Conservation (phyloP, 495 filamentous ascomycete species). For the Penicillium paradoxum region DNA sequence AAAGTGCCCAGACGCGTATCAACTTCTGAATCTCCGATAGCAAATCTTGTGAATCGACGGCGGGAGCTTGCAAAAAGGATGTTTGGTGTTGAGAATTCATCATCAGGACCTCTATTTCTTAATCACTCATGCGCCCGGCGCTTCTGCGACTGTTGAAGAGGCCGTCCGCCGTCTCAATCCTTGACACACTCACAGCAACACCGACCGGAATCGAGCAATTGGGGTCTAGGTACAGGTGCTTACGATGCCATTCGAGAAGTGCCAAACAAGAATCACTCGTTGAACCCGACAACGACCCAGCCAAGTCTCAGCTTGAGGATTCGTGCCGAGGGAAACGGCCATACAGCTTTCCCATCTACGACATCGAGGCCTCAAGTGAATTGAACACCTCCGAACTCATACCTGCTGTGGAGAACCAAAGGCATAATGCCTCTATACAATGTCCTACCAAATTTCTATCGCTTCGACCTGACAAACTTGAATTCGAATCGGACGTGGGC, state of each 20-base stretch:
- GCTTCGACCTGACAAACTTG: constrained; percentile 31
- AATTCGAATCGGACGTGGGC: constrained; percentile 52
- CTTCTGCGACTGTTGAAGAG: constrained; percentile 50
- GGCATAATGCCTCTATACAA: background rate
- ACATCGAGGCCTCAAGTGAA: constrained; percentile 19
- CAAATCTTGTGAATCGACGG: constrained; percentile 8
- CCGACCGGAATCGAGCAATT: constrained; percentile 39
- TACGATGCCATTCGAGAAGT: constrained; percentile 28
- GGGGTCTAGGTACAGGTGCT: constrained; percentile 23
- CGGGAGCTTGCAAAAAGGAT: constrained; percentile 24
- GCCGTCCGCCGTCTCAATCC: constrained; percentile 47
- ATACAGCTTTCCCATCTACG: constrained; percentile 29
- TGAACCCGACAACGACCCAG: background rate
- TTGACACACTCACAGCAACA: constrained; percentile 37
- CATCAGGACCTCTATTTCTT: constrained; percentile 14
- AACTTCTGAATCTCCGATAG: constrained; percentile 1
- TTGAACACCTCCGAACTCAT: background rate
- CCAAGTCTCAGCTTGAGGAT: background rate
- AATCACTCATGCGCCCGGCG: constrained; percentile 47
- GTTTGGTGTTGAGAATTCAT: constrained; percentile 17
- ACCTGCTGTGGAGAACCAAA: background rate
- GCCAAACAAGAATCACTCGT: constrained; percentile 2
- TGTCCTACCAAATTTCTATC: constrained; percentile 9
- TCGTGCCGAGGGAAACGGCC: constrained; percentile 11
- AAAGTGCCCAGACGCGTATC: constrained; percentile 6